Conservation (phyloP, 345 rosid species). For the Clarkia xantiana region DNA sequence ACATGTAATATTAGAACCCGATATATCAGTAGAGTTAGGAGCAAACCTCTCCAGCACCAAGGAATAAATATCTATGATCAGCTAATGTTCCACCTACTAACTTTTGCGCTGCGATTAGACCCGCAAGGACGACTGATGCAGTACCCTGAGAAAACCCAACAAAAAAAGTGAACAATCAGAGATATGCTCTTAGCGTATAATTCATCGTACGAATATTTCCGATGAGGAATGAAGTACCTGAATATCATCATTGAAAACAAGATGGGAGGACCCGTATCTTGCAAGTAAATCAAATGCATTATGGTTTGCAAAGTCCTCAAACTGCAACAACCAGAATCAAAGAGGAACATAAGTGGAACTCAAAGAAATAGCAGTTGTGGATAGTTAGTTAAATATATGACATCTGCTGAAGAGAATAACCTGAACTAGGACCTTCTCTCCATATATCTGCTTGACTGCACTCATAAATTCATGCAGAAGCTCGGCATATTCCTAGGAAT, state of each 20-base stretch:
- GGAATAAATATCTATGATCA: slow-evolving; percentile 76
- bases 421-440: slow-evolving; percentile 83
- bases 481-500: slow-evolving; percentile 56
- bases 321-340: slow-evolving; percentile 27
- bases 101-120: slow-evolving; percentile 67
- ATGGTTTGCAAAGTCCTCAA: slow-evolving; percentile 98
- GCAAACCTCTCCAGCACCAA: slow-evolving; percentile 93
- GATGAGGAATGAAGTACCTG: slow-evolving; percentile 31
- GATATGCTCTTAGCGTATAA: too few species aligned
- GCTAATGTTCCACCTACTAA: slow-evolving; percentile 52
- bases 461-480: slow-evolving; percentile 74
- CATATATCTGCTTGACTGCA: slow-evolving; percentile 85
- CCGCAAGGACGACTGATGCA: slow-evolving; percentile 85
- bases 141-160: slow-evolving; percentile 47
- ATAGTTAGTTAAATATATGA: background rate
- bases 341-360: background rate
- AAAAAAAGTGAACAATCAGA: background rate
- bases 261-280: slow-evolving; percentile 61
- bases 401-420: slow-evolving; percentile 12
- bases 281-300: slow-evolving; percentile 76
- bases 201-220: background rate
- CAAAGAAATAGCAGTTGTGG: too few species aligned
- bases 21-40: background rate
- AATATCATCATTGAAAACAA: slow-evolving; percentile 93
- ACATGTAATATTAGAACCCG: background rate